Evolutionary conservation across 257 asterid species (phyloP).

Genomic region (Thymus quinquecostatus): DNA sequence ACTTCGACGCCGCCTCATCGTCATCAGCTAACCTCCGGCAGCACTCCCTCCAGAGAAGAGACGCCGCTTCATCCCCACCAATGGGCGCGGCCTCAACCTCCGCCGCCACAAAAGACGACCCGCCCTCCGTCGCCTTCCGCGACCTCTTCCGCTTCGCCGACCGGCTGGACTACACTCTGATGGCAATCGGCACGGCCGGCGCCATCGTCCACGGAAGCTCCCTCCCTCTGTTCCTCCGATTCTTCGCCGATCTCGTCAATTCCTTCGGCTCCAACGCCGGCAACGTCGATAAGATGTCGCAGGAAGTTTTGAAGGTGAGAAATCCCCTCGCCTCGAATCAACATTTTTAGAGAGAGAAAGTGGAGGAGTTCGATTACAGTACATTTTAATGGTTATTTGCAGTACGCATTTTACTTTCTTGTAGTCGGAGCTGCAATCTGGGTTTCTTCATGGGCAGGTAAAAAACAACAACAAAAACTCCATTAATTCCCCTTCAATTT

Average conservation of each 20-base stretch:
- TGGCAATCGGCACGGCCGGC: constrained; percentile 79
- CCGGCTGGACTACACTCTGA: constrained; percentile 71
- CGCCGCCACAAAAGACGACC: constrained; percentile 33
- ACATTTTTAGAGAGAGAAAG: neutral
- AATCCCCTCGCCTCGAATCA: neutral
- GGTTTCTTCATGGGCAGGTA: constrained; percentile 99
- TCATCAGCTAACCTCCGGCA: neutral
- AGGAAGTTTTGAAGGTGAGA: constrained; percentile 80
- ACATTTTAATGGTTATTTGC: constrained; percentile 46
- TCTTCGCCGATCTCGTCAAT: constrained; percentile 97
- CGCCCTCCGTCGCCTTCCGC: constrained; percentile 49
- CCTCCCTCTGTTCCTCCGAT: constrained; percentile 84
- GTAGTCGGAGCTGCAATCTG: constrained; percentile 98
- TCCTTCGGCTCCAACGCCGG: constrained; percentile 87
- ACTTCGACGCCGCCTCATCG: constrained; percentile 12
- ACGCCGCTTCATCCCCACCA: neutral
- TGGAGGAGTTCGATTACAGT: neutral
- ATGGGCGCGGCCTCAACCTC: constrained; percentile 23
- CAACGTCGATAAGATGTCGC: constrained; percentile 86
- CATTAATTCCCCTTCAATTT: neutral
- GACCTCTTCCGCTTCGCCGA: constrained; percentile 91
- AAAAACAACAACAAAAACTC: neutral
- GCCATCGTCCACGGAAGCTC: constrained; percentile 91
- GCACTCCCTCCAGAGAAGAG: constrained; percentile 8
- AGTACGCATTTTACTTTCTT: constrained; percentile 95